Percentiles rank a stretch among this genome's conserved stretches.
Evolutionary conservation across 805 yeast genomes (phyloP).

Genomic region (Ogataea methanolica): DNA sequence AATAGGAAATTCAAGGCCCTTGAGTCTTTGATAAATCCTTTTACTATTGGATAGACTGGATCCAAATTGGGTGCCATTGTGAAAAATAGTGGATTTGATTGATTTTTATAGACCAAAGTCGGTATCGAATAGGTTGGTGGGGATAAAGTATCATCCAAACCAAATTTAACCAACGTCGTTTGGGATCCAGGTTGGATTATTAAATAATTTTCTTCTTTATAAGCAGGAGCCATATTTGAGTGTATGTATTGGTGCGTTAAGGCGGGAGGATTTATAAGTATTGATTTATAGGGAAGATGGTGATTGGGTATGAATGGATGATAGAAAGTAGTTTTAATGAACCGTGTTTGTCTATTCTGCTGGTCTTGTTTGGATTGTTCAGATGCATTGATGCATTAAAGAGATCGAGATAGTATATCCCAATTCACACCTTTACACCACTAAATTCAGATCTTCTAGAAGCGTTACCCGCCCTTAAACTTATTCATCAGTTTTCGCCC

Average conservation of each 20-base stretch:
- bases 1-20: conserved; percentile 66
- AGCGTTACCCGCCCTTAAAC: not conserved
- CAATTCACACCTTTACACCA: too few relatives aligned
- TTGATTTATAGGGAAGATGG: too few relatives aligned
- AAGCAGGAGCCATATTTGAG: conserved; percentile 27
- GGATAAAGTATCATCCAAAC: conserved; percentile 67
- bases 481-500: not conserved
- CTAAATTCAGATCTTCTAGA: too few relatives aligned
- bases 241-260: too few relatives aligned
- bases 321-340: too few relatives aligned
- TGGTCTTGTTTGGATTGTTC: too few relatives aligned
- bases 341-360: too few relatives aligned
- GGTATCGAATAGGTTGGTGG: conserved; percentile 78
- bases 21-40: conserved; percentile 61
- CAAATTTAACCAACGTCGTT: conserved; percentile 72
- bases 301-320: too few relatives aligned
- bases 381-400: too few relatives aligned
- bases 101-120: conserved; percentile 49
- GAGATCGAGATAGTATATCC: too few relatives aligned
- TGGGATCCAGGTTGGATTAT: conserved; percentile 79
- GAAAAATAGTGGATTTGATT: conserved; percentile 26
- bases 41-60: conserved; percentile 55
- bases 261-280: too few relatives aligned
- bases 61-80: conserved; percentile 36
- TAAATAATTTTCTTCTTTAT: conserved; percentile 32